phyloP scores from a whole-genome alignment of 306 rosid species.

The Cucurbita moschata region DNA sequence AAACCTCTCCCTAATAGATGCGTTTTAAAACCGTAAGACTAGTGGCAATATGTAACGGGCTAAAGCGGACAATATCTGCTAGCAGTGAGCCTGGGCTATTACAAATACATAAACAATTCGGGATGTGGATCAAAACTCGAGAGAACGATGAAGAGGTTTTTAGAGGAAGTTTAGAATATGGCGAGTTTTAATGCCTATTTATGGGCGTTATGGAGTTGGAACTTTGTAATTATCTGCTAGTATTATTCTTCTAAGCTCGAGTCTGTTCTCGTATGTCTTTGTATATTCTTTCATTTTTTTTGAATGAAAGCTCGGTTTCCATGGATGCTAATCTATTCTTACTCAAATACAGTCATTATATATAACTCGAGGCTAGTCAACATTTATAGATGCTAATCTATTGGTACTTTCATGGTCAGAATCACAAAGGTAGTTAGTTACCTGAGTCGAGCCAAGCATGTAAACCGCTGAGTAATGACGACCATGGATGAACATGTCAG shows the following conservation, averaged over 20 bases:
- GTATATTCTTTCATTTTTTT: too few species aligned
- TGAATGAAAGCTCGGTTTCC: too few species aligned
- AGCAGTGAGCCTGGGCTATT: too few species aligned
- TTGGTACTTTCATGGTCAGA: not conserved
- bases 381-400: not conserved
- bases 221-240: not conserved
- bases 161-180: not conserved
- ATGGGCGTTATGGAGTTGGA: not conserved
- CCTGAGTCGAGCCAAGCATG: constrained; percentile 90
- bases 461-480: constrained; percentile 84
- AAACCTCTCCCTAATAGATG: too few species aligned
- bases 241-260: not conserved
- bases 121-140: not conserved
- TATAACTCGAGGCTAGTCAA: not conserved
- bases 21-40: too few species aligned
- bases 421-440: constrained; percentile 8
- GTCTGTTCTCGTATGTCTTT: not conserved
- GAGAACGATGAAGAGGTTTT: not conserved
- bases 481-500: constrained; percentile 92
- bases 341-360: not conserved
- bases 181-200: not conserved
- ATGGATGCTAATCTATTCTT: too few species aligned
- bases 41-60: too few species aligned
- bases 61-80: too few species aligned
- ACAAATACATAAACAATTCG: too few species aligned